phyloP scores from a whole-genome alignment of 805 yeast species.

The Yamadazyma insecticola region DNA sequence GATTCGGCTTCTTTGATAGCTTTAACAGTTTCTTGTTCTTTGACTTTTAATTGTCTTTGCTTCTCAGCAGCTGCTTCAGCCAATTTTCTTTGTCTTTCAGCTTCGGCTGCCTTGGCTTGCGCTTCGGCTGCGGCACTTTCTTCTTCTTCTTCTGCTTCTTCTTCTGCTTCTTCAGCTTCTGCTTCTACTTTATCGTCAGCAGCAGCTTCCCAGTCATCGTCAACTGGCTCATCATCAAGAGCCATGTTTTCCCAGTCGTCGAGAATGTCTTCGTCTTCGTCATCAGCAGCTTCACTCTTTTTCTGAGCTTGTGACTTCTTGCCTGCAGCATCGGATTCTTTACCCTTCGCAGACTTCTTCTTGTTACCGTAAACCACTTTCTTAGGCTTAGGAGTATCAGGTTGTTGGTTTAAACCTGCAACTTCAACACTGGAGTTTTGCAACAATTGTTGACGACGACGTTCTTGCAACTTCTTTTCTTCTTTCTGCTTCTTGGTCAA shows the following conservation, averaged over 20 bases:
- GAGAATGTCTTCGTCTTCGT: constrained; percentile 52
- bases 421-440: constrained; percentile 69
- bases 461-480: constrained; percentile 79
- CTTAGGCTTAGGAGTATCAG: constrained; percentile 47
- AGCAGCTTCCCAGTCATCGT: constrained; percentile 50
- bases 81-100: constrained; percentile 21
- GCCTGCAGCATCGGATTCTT: too few species aligned
- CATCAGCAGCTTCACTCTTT: constrained; percentile 19
- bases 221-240: constrained; percentile 48
- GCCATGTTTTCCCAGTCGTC: constrained; percentile 85
- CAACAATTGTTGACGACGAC: constrained; percentile 82
- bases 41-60: constrained; percentile 14
- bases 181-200: constrained; percentile 18
- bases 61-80: constrained; percentile 22
- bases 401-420: constrained; percentile 57
- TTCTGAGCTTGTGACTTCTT: constrained; percentile 10
- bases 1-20: constrained; percentile 16
- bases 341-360: constrained; percentile 55
- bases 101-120: constrained; percentile 22
- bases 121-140: constrained; percentile 26
- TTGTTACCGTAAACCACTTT: constrained; percentile 67
- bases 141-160: constrained; percentile 22
- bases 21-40: constrained; percentile 22
- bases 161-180: constrained; percentile 14
- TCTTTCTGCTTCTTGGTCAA: constrained; percentile 94